Percentiles rank a stretch among this genome's conserved stretches.
Evolutionary conservation across 1,139 yeast species (phyloP).

Genomic region (Suhomyces bribrorum): DNA sequence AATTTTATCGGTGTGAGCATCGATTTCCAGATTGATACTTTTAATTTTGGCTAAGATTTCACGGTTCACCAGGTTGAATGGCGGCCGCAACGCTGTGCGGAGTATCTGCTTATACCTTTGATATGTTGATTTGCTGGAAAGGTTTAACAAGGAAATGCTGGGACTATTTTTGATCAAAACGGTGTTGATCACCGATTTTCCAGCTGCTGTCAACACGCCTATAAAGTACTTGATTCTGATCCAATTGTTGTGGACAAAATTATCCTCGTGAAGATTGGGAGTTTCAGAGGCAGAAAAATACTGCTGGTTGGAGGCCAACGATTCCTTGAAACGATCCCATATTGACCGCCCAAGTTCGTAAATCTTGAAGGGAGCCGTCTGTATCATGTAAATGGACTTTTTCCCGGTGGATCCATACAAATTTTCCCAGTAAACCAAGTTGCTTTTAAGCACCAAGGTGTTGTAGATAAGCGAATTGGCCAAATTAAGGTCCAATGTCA

Average conservation of each 20-base stretch:
- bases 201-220: slow-evolving; percentile 2
- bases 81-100: slow-evolving; percentile 19
- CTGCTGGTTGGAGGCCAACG: slow-evolving; percentile 1
- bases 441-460: slow-evolving; percentile 36
- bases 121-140: slow-evolving; percentile 4
- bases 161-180: slow-evolving; percentile 12
- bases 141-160: slow-evolving; percentile 9
- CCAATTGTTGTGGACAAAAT: slow-evolving; percentile 17
- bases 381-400: slow-evolving; percentile 37
- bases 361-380: slow-evolving; percentile 32
- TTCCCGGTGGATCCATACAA: slow-evolving; percentile 27
- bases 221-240: slow-evolving; percentile 11
- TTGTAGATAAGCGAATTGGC: slow-evolving; percentile 39
- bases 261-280: slow-evolving; percentile 18
- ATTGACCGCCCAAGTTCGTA: slow-evolving; percentile 18
- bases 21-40: slow-evolving; percentile 23
- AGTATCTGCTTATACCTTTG: slow-evolving; percentile 10
- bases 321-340: slow-evolving; percentile 3
- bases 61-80: slow-evolving; percentile 21
- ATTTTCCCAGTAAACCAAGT: slow-evolving; percentile 40
- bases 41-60: slow-evolving; percentile 26
- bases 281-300: slow-evolving; percentile 1
- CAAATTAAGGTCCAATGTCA: slow-evolving; percentile 29
- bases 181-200: slow-evolving; percentile 1
- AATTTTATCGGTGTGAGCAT: slow-evolving; percentile 22